Evolutionary conservation across 1,139 yeast genomes (phyloP), one percentile per base, ranked within the genome.

Genomic region (Blastobotrys aristatus): DNA sequence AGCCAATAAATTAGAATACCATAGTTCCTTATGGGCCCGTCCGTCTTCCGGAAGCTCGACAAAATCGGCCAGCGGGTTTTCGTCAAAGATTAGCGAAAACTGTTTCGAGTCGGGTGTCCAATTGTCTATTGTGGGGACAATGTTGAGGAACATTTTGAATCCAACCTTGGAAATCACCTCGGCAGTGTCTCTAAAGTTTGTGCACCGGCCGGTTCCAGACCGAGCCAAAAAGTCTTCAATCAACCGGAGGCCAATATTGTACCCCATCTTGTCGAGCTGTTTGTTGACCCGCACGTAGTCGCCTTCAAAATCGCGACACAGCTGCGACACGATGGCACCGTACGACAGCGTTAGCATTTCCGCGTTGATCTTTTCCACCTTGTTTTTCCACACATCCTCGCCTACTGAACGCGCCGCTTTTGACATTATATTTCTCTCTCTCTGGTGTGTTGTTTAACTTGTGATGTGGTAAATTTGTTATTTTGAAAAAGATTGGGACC

Each of bases 181-280:
- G 2, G 95, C 90, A 0, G 97, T 90, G 55, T 87, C 97, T 50
- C 79, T 77, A 67, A 92, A 82, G 35, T 80, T 76, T 33, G 75
- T 75, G 65, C 99, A 92, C 53, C 98, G 72, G 40, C 87, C 85
- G 1, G 85, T 74, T 11, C 89, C 92, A 0, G 96, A 82, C 58
- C 86, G 81, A 36, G 97, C 95, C 37, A 92, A 71, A 60, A 90
- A 89, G 64, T 92, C 99, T 61, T 92, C 99, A 48, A 94, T 86
- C 53, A 94, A 69, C 54, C 99, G 71, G 46, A 88, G 71, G 1
- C 99, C 99, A 44, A 94, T 94, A 64, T 87, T 89, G 65, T 88
- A 87, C 1, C 99, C 99, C 97, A 94, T 92, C 55, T 79, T 78
- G 59, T 83, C 96, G 44, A 94, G 72, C 63, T 90, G 95, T 47